phyloP scores from a whole-genome alignment of 768 basidiomycete genomes.

The Hypsizygus marmoreus region DNA sequence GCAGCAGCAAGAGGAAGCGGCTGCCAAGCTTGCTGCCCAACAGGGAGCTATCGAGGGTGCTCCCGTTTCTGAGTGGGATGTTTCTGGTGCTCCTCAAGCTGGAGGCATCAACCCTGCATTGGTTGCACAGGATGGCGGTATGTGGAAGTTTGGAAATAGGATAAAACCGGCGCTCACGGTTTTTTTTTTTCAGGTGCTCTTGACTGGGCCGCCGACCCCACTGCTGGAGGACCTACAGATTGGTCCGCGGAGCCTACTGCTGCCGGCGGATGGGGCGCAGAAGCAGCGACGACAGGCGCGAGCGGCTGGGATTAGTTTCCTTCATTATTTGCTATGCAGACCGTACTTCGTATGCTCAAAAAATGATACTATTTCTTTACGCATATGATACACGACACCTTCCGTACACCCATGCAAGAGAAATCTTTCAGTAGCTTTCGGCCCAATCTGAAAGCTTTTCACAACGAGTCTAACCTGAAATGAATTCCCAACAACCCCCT shows the following conservation, averaged over 20 bases:
- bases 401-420: too few relatives aligned
- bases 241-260: slow-evolving; percentile 85
- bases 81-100: slow-evolving; percentile 62
- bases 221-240: slow-evolving; percentile 57
- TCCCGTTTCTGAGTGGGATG: slow-evolving; percentile 71
- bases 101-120: slow-evolving; percentile 80
- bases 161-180: not conserved
- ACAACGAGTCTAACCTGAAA: too few relatives aligned
- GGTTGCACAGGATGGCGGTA: slow-evolving; percentile 59
- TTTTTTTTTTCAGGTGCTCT: slow-evolving; percentile 53
- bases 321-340: slow-evolving; percentile 11
- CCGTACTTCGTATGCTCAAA: slow-evolving; percentile 12
- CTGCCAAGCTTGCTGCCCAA: slow-evolving; percentile 75
- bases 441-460: too few relatives aligned
- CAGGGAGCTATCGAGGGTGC: slow-evolving; percentile 51
- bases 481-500: too few relatives aligned
- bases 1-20: slow-evolving; percentile 92
- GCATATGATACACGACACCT: not conserved
- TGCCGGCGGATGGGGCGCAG: slow-evolving; percentile 47
- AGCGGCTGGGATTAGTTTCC: slow-evolving; percentile 41
- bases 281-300: slow-evolving; percentile 28
- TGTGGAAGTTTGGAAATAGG: slow-evolving; percentile 27
- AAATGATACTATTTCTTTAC: slow-evolving; percentile 15
- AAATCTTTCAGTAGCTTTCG: too few relatives aligned
- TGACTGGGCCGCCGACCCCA: slow-evolving; percentile 80